These are phyloP conservation scores for Inosperma sp. DNA, from an alignment of 768 basidiomycete genomes.

Conservation along the genomic window DNA sequence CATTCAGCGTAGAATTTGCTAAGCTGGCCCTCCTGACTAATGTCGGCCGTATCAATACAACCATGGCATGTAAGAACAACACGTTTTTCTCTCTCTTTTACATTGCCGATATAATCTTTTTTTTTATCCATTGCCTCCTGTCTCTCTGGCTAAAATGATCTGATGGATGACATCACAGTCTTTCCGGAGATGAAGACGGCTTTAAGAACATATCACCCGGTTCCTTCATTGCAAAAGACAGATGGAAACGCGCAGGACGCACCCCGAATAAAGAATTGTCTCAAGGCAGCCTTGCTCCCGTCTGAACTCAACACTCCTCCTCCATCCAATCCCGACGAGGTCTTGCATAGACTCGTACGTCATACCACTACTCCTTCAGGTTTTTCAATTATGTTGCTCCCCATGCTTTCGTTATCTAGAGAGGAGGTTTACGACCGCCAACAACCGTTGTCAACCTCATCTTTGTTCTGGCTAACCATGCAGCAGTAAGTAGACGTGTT, in stretches of 20 bases:
- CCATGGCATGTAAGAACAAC: constrained; percentile 68
- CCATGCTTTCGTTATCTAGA: constrained; percentile 34
- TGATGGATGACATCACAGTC: constrained; percentile 45
- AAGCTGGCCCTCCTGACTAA: constrained; percentile 85
- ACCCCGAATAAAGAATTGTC: constrained; percentile 85
- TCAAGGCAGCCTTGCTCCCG: constrained; percentile 75
- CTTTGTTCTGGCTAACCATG: constrained; percentile 77
- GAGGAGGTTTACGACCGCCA: constrained; percentile 60
- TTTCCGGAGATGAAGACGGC: constrained; percentile 94
- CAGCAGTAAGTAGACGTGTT: constrained; percentile 48
- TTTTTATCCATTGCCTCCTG: constrained; percentile 1
- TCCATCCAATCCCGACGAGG: constrained; percentile 71
- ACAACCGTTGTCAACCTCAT: constrained; percentile 85
- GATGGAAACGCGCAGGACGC: constrained; percentile 88
- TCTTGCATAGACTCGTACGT: constrained; percentile 62
- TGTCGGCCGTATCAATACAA: constrained; percentile 88
- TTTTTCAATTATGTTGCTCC: constrained; percentile 12
- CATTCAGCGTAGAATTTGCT: constrained; percentile 73
- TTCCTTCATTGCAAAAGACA: constrained; percentile 86
- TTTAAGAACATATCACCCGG: constrained; percentile 82
- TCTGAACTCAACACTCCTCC: constrained; percentile 60
- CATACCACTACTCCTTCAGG: constrained; percentile 6
- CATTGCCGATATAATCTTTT: not conserved
- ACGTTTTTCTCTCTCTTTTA: constrained; percentile 4
- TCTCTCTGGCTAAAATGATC: constrained; percentile 20